Percentiles rank a stretch among this genome's conserved stretches.
Evolutionary conservation across 208 protist species (phyloP).

Genomic region (Balamuthia mandrillaris): DNA sequence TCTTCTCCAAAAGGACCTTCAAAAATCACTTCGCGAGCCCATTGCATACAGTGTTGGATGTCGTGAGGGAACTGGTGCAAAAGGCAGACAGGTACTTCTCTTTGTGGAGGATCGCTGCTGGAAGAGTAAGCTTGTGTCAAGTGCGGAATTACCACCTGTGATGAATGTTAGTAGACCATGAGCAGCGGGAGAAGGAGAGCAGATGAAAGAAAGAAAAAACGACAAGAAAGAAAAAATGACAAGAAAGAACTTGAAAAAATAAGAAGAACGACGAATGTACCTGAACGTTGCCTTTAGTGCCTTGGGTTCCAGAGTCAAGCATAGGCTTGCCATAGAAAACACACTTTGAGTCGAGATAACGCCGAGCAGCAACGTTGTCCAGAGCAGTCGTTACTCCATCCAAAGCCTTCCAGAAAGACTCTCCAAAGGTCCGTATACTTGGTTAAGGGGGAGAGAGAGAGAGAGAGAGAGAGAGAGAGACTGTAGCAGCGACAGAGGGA

Average conservation of each 20-base stretch:
- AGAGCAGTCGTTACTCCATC: background rate
- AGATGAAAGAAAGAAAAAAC: background rate
- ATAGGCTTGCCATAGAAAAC: conserved; percentile 81
- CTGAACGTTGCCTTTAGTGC: conserved; percentile 96
- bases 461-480: background rate
- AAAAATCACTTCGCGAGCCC: background rate
- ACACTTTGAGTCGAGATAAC: conserved; percentile 68
- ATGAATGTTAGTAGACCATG: background rate
- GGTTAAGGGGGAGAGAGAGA: background rate
- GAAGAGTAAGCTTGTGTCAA: background rate
- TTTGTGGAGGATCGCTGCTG: background rate
- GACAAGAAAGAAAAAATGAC: background rate
- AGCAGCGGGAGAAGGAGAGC: background rate
- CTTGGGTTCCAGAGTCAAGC: conserved; percentile 98
- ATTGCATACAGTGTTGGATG: background rate
- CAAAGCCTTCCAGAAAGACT: background rate
- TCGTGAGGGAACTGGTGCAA: background rate
- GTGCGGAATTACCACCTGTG: background rate
- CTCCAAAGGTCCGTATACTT: background rate
- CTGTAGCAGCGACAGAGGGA: too few relatives aligned
- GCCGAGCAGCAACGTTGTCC: conserved; percentile 23
- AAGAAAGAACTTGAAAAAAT: conserved; percentile 80
- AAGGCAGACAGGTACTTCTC: background rate
- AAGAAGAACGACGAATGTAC: conserved; percentile 96
- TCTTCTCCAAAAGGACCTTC: background rate